These are phyloP conservation scores for Gossypium gossypioides DNA, from an alignment of 441 rosid genomes.

Conservation along the genomic window DNA sequence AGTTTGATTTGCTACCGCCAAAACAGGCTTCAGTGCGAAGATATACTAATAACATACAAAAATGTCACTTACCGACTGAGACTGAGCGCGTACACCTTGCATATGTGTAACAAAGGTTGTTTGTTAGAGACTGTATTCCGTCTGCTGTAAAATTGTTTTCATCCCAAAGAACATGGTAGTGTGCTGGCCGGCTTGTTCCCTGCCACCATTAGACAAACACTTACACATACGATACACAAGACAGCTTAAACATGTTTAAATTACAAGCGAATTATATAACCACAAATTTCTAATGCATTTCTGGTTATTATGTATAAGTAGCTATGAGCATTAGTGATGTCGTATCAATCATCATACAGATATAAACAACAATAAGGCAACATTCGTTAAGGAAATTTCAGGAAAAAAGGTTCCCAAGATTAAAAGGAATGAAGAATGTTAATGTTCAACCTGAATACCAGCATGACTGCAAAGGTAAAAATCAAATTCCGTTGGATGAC, in stretches of 20 bases:
- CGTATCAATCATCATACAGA: not conserved
- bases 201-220: conserved; percentile 14
- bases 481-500: conserved; percentile 92
- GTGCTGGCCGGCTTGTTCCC: conserved; percentile 99
- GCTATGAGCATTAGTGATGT: not conserved
- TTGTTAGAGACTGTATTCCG: conserved; percentile 90
- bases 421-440: not conserved
- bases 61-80: conserved; percentile 59
- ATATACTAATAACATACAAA: not conserved
- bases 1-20: not conserved
- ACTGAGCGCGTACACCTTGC: conserved; percentile 97
- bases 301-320: not conserved
- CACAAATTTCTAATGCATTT: not conserved
- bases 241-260: not conserved
- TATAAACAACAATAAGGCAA: not conserved
- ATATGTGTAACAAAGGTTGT: conserved; percentile 93
- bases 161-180: conserved; percentile 98
- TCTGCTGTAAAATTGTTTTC: conserved; percentile 97
- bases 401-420: not conserved
- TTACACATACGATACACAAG: not conserved
- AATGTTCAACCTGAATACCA: conserved; percentile 67
- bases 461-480: conserved; percentile 97
- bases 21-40: not conserved
- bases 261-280: not conserved
- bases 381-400: not conserved